These are phyloP conservation scores for Fusarium sp. DNA, from an alignment of 2,329 filamentous ascomycete species.

Conservation along the genomic window DNA sequence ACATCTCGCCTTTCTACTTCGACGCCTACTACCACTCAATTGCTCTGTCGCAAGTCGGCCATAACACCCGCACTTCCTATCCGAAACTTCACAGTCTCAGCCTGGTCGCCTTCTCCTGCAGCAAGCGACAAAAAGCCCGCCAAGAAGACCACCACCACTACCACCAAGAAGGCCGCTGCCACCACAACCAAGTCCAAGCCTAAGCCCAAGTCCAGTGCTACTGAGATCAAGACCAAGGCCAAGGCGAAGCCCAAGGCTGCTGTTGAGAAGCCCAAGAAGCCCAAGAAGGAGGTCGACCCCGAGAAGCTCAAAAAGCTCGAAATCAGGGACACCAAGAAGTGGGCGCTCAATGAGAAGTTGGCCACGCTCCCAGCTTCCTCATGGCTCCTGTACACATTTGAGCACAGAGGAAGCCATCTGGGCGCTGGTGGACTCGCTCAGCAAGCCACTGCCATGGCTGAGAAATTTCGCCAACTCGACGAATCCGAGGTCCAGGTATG, in stretches of 20 bases:
- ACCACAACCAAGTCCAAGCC: conserved; percentile 30
- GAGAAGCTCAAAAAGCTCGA: conserved; percentile 52
- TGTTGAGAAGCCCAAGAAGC: conserved; percentile 48
- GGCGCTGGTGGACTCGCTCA: conserved; percentile 25
- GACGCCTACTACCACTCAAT: conserved; percentile 41
- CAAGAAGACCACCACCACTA: conserved; percentile 25
- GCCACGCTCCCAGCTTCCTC: conserved; percentile 47
- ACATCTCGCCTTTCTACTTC: conserved; percentile 43
- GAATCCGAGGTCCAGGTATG: conserved; percentile 60
- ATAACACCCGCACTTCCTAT: conserved; percentile 36
- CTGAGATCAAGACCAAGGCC: conserved; percentile 46
- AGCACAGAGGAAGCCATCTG: conserved; percentile 45
- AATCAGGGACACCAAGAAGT: conserved; percentile 55
- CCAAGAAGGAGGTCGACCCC: conserved; percentile 53
- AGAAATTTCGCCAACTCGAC: conserved; percentile 57
- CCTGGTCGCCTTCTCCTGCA: conserved; percentile 45
- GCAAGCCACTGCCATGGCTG: conserved; percentile 48
- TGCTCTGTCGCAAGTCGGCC: conserved; percentile 37
- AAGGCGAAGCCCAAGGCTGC: conserved; percentile 44
- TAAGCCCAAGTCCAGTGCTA: conserved; percentile 38
- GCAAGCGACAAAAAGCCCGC: conserved; percentile 38
- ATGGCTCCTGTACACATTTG: conserved; percentile 57
- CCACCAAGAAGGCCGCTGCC: conserved; percentile 38
- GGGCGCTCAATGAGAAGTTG: conserved; percentile 58
- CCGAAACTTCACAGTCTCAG: conserved; percentile 52